Percentiles rank a stretch among this genome's conserved stretches.
Conservation (phyloP, 495 filamentous ascomycete species). For the Tuber umbilicatum region DNA sequence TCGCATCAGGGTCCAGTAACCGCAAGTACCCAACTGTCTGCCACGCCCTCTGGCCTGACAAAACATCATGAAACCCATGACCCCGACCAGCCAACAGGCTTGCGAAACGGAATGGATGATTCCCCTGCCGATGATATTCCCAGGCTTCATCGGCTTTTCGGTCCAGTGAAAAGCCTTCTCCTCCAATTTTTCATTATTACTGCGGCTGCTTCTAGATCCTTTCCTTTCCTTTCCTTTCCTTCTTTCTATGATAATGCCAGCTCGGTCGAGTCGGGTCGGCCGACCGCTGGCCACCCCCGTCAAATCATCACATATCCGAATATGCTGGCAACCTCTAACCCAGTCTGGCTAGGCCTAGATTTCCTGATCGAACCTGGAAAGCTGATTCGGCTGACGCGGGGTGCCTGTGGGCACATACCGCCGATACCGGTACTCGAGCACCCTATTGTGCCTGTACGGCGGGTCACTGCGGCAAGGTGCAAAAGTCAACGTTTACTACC, state of each 20-base stretch:
- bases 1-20: constrained; percentile 34
- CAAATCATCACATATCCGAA: constrained; percentile 11
- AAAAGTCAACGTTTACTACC: background rate
- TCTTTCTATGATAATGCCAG: constrained; percentile 11
- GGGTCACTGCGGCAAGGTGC: background rate
- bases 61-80: constrained; percentile 36
- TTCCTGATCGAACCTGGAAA: background rate
- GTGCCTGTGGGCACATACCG: background rate
- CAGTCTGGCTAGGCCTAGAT: background rate
- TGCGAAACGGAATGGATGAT: constrained; percentile 25
- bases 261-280: constrained; percentile 15
- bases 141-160: constrained; percentile 11
- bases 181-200: constrained; percentile 5
- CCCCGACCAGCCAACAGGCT: constrained; percentile 28
- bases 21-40: constrained; percentile 23
- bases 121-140: constrained; percentile 21
- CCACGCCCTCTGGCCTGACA: constrained; percentile 19
- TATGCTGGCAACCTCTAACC: background rate
- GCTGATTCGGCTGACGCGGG: background rate
- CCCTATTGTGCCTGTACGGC: background rate
- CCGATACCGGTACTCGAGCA: background rate
- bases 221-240: constrained; percentile 10
- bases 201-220: background rate
- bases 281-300: constrained; percentile 8
- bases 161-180: background rate